Evolutionary conservation across 208 protist genomes (phyloP).

Genomic region (Leishmania arabica): DNA sequence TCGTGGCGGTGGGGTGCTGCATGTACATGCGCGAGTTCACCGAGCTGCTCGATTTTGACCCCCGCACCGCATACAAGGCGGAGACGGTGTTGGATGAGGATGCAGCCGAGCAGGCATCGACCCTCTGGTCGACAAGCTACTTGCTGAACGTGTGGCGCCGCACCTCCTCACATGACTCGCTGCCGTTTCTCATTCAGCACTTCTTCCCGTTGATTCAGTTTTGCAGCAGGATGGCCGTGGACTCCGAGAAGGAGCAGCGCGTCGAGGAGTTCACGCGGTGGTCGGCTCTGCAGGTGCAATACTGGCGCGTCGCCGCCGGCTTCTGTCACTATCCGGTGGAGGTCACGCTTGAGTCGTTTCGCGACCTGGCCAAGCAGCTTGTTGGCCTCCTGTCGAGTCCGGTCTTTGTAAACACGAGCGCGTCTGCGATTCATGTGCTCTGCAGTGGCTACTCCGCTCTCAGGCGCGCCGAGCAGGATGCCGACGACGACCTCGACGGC

Average conservation of each 20-base stretch:
- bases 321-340: conserved; percentile 84
- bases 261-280: conserved; percentile 61
- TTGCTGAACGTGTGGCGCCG: conserved; percentile 75
- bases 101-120: conserved; percentile 29
- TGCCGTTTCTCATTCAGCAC: conserved; percentile 72
- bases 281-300: conserved; percentile 73
- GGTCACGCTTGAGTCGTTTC: conserved; percentile 73
- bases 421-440: conserved; percentile 77
- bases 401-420: conserved; percentile 71
- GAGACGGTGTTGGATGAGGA: conserved; percentile 43
- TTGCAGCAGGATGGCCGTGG: conserved; percentile 46
- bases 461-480: conserved; percentile 37
- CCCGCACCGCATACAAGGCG: conserved; percentile 49
- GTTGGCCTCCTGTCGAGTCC: conserved; percentile 62
- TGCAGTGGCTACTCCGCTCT: conserved; percentile 75
- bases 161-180: conserved; percentile 80
- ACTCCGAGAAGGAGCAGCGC: conserved; percentile 52
- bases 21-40: conserved; percentile 82
- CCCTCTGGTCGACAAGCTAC: conserved; percentile 78
- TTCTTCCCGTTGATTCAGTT: conserved; percentile 86
- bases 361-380: conserved; percentile 81
- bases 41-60: conserved; percentile 77
- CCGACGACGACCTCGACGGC: conserved; percentile 34
- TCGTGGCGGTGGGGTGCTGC: conserved; percentile 69
- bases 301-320: conserved; percentile 74